Conservation (phyloP, 1,284 basidiomycete species). For the Heterobasidion irregulare region DNA sequence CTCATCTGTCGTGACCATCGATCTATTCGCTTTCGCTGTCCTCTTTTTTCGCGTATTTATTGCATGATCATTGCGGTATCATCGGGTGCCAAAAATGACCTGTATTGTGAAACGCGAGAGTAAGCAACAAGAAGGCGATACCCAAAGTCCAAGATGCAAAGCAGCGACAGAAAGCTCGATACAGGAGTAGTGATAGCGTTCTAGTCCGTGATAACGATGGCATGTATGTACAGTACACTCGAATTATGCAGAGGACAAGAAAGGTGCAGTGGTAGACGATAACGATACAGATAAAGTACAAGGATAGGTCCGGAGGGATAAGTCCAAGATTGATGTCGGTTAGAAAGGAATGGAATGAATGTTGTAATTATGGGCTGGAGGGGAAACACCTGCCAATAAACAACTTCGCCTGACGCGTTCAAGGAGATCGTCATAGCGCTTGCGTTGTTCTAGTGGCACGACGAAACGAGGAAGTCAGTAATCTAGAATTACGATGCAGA, state of each 20-base stretch:
- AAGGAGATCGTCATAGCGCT: slow-evolving; percentile 37
- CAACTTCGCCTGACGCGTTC: slow-evolving; percentile 41
- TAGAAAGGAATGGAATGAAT: neutral
- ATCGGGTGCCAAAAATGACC: too few species aligned
- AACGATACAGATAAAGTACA: neutral
- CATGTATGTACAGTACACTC: neutral
- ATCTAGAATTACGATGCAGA: neutral
- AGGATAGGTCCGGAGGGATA: neutral
- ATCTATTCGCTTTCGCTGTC: neutral
- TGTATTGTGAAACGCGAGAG: too few species aligned
- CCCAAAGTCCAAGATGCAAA: too few species aligned
- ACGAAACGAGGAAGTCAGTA: neutral
- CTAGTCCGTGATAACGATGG: neutral
- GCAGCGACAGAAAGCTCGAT: neutral
- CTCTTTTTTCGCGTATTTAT: neutral
- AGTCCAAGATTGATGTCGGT: neutral
- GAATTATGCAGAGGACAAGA: neutral
- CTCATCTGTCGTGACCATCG: neutral
- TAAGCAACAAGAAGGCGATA: too few species aligned
- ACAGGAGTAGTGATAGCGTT: neutral
- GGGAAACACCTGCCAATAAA: slow-evolving; percentile 22
- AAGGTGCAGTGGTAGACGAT: neutral
- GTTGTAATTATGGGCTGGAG: neutral
- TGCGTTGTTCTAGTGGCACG: slow-evolving; percentile 38
- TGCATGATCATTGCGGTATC: neutral